Evolutionary conservation across 2,329 filamentous ascomycete genomes (phyloP).

Genomic region (Fusarium falciforme): DNA sequence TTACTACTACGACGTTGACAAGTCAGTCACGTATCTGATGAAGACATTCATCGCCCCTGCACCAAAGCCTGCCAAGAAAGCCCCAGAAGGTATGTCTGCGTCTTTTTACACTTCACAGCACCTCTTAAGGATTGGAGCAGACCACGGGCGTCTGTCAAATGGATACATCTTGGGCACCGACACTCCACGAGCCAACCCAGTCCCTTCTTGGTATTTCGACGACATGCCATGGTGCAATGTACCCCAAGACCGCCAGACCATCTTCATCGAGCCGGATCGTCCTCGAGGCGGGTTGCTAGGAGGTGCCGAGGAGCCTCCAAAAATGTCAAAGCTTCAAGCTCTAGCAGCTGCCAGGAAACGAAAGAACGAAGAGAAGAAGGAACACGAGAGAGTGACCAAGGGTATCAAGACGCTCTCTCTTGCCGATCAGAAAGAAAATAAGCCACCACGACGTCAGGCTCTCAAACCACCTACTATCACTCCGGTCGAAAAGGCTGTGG

Average conservation of each 20-base stretch:
- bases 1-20: slow-evolving; percentile 93
- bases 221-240: slow-evolving; percentile 89
- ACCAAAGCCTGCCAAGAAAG: slow-evolving; percentile 57
- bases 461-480: background rate
- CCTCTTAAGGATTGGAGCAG: slow-evolving; percentile 49
- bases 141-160: slow-evolving; percentile 37
- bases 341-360: slow-evolving; percentile 88
- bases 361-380: slow-evolving; percentile 75
- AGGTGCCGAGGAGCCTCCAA: slow-evolving; percentile 73
- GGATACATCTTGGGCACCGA: slow-evolving; percentile 21
- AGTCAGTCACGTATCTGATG: slow-evolving; percentile 83
- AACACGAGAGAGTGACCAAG: slow-evolving; percentile 40
- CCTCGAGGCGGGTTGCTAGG: slow-evolving; percentile 79
- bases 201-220: slow-evolving; percentile 73
- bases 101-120: slow-evolving; percentile 46
- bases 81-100: slow-evolving; percentile 57
- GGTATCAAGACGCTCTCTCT: slow-evolving; percentile 49
- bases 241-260: slow-evolving; percentile 72
- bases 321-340: slow-evolving; percentile 90
- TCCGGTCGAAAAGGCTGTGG: background rate
- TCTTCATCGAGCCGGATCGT: slow-evolving; percentile 68
- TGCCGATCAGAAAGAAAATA: slow-evolving; percentile 48
- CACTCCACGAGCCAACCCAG: slow-evolving; percentile 32
- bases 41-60: slow-evolving; percentile 67
- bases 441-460: slow-evolving; percentile 38